Base-by-base conservation (phyloP, 2,329 filamentous ascomycete genomes). In the Colletotrichum horii region DNA sequence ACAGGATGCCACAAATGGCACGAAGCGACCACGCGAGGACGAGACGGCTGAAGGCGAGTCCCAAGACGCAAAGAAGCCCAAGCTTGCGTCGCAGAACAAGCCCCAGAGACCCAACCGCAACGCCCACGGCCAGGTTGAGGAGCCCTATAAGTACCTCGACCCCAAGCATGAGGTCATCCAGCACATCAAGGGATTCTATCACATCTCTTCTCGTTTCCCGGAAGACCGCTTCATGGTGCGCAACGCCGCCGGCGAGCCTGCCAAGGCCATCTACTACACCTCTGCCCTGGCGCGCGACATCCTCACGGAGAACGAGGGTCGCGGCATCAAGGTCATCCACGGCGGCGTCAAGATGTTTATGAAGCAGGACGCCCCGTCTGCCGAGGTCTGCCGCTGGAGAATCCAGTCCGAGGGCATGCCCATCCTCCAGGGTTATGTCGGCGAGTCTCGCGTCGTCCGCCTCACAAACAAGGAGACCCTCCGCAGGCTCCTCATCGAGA, bases 261-360 rank as follows among this genome's bases (percentile, higher is more conserved):
- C 95, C 68, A 98, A 98, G 88, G 97, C 96, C 32, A 96, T 99
- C 80, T 99, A 99, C 89, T 99, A 98, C 88, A 97, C 96, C 14
- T 96, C 94, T 43, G 91, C 92, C 6, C 90, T 98, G 15, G 94
- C 95, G 26, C 94, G 96, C 36, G 94, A 96, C 78, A 97, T 99
- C 70, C 90, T 99, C 5, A 91, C 90, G 6, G 91, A 94, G 82
- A 99, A 99, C 83, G 96, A 98, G 84, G 95, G 95, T 58, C 93
- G 94, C 32, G 96, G 96, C 61, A 93, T 98, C 85, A 98, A 97
- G 83, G 98, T 99, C 82, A 94, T 99, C 66, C 97, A 99, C 85
- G 96, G 94, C 66, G 97, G 97, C 78, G 96, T 99, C 38, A 98
- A 98, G 87, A 98, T 98, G 95, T 99, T 98, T 83, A 97, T 98